Conservation (phyloP, 192 early-diverging fungal genomes). For the Geosiphon pyriformis region DNA sequence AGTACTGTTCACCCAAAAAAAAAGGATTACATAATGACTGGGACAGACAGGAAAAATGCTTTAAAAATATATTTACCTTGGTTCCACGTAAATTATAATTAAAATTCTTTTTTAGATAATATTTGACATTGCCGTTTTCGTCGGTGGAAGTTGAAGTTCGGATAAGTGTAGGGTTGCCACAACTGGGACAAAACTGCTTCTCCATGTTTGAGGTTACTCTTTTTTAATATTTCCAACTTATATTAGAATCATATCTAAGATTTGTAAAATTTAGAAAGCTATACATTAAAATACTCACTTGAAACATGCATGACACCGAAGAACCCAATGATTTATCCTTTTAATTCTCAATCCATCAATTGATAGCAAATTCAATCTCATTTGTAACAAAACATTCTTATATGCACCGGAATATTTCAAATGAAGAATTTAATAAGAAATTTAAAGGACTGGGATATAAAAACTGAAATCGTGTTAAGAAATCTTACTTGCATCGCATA, state of each 20-base stretch:
- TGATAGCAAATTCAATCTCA: slow-evolving; percentile 79
- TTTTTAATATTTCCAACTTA: no score
- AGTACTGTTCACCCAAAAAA: slow-evolving; percentile 44
- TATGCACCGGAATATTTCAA: no score
- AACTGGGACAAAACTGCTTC: slow-evolving; percentile 88
- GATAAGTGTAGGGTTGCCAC: slow-evolving; percentile 84
- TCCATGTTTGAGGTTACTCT: slow-evolving; percentile 80
- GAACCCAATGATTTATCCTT: slow-evolving; percentile 78
- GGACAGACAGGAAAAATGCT: neutral
- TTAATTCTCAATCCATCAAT: slow-evolving; percentile 76
- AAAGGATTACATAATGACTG: neutral
- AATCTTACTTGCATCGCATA: slow-evolving; percentile 19
- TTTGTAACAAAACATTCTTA: slow-evolving; percentile 90
- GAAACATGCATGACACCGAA: slow-evolving; percentile 93
- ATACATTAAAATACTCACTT: slow-evolving; percentile 46
- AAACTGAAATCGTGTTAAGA: neutral
- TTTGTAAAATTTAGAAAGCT: neutral
- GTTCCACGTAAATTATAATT: slow-evolving; percentile 86
- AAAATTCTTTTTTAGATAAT: slow-evolving; percentile 88
- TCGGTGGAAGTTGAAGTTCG: slow-evolving; percentile 78
- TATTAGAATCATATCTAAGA: no score
- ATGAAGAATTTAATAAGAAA: neutral
- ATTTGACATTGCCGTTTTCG: slow-evolving; percentile 68
- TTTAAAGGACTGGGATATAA: no score
- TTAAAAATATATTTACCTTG: slow-evolving; percentile 42